Evolutionary conservation across 2,329 filamentous ascomycete genomes (phyloP).

Genomic region (Thelonectria discophora): DNA sequence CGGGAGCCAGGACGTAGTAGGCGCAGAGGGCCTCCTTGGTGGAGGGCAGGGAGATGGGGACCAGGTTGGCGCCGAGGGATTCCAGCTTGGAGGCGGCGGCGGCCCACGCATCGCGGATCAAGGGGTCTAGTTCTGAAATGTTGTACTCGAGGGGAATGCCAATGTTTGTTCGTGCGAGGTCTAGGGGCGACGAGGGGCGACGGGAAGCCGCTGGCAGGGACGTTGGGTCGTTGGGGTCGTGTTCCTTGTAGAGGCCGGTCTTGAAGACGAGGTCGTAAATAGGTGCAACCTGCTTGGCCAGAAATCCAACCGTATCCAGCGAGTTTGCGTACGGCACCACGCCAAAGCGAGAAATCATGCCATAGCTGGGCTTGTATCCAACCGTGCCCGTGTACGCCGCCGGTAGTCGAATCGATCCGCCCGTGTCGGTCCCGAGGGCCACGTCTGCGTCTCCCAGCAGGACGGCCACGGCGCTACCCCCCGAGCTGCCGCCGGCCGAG

Average conservation of each 20-base stretch:
- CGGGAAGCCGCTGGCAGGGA: slow-evolving; percentile 69
- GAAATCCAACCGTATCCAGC: slow-evolving; percentile 85
- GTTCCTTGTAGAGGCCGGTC: slow-evolving; percentile 55
- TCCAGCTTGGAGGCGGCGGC: slow-evolving; percentile 67
- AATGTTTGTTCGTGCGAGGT: slow-evolving; percentile 54
- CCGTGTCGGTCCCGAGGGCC: slow-evolving; percentile 92
- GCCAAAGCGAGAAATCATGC: slow-evolving; percentile 83
- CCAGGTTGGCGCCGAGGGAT: slow-evolving; percentile 72
- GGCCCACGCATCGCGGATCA: slow-evolving; percentile 76
- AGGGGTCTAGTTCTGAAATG: slow-evolving; percentile 77
- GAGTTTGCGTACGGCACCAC: slow-evolving; percentile 94
- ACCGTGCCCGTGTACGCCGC: slow-evolving; percentile 86
- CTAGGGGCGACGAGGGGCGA: slow-evolving; percentile 49
- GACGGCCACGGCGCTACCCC: slow-evolving; percentile 90
- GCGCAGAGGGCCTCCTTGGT: slow-evolving; percentile 88
- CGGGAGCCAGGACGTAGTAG: slow-evolving; percentile 95
- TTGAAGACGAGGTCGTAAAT: slow-evolving; percentile 65
- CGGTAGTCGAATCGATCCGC: slow-evolving; percentile 86
- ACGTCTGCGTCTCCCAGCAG: slow-evolving; percentile 64
- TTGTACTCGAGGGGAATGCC: slow-evolving; percentile 83
- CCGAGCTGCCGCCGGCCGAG: slow-evolving; percentile 89
- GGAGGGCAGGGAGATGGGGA: slow-evolving; percentile 81
- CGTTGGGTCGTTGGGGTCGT: slow-evolving; percentile 80
- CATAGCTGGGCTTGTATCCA: slow-evolving; percentile 93
- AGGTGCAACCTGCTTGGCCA: slow-evolving; percentile 64